Percentiles rank a stretch among this genome's conserved stretches.
These are phyloP conservation scores for Suhomyces maxii DNA, from an alignment of 1,139 yeast species.

Conservation along the genomic window DNA sequence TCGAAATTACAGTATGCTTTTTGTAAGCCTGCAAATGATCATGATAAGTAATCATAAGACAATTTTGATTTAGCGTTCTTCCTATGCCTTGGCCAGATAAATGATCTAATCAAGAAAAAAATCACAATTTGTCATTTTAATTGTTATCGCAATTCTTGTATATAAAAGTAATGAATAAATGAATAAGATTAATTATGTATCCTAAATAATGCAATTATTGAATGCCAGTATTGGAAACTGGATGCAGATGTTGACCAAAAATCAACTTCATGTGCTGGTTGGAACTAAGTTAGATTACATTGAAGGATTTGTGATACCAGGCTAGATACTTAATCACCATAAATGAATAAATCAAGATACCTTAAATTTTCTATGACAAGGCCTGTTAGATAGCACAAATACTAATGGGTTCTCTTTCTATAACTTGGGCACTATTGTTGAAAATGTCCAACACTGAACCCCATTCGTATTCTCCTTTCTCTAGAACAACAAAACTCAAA, in stretches of 20 bases:
- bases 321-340: too few species aligned
- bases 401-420: conserved; percentile 34
- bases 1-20: too few species aligned
- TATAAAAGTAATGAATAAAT: conserved; percentile 8
- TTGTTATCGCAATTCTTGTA: conserved; percentile 13
- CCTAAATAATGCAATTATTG: conserved; percentile 6
- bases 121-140: too few species aligned
- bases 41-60: too few species aligned
- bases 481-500: conserved; percentile 61
- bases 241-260: conserved; percentile 11
- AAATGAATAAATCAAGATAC: too few species aligned
- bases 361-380: too few species aligned
- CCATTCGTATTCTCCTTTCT: conserved; percentile 79
- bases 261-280: conserved; percentile 25
- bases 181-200: conserved; percentile 1
- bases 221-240: background rate
- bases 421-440: conserved; percentile 21
- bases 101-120: too few species aligned
- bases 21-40: too few species aligned
- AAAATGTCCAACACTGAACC: conserved; percentile 63
- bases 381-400: conserved; percentile 1
- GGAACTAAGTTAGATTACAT: too few species aligned
- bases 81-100: too few species aligned
- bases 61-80: too few species aligned
- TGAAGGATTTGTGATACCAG: too few species aligned